These are phyloP conservation scores for Umbellularia californica DNA, from an alignment of 164 flowering plant genomes.

Conservation along the genomic window DNA sequence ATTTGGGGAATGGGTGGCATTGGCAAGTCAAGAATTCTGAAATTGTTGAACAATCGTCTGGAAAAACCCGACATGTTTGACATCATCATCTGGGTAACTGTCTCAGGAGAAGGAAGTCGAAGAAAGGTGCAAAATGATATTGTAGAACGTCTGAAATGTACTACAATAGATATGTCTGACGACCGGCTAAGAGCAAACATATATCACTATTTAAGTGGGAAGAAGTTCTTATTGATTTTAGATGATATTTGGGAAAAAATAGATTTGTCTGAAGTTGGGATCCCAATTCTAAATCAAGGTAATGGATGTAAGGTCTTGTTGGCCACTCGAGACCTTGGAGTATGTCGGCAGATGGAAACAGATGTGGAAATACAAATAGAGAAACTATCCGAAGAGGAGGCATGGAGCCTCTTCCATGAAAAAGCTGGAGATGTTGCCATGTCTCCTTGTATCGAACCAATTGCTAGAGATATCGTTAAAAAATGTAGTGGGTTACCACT, in stretches of 20 bases:
- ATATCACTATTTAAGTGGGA: neutral
- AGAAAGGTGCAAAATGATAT: neutral
- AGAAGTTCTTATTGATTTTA: conserved; percentile 8
- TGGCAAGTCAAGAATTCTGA: conserved; percentile 13
- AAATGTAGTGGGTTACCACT: conserved; percentile 14
- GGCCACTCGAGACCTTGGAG: conserved; percentile 3
- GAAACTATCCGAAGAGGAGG: conserved; percentile 8
- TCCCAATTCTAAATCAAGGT: neutral
- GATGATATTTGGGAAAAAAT: conserved; percentile 10
- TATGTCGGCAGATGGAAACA: conserved; percentile 9
- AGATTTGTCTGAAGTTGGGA: conserved; percentile 1
- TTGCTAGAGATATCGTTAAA: conserved; percentile 1
- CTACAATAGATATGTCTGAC: neutral
- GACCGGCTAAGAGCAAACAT: neutral
- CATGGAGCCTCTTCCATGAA: conserved; percentile 9
- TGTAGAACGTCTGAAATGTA: neutral
- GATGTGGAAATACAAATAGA: conserved; percentile 4
- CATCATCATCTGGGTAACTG: conserved; percentile 2
- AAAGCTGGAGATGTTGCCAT: neutral
- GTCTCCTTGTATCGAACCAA: neutral
- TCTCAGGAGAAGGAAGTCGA: neutral
- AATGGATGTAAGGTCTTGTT: conserved; percentile 10
- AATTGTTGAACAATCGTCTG: conserved; percentile 3
- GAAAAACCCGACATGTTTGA: neutral
- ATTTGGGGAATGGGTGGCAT: conserved; percentile 17